Percentiles rank a stretch among this genome's conserved stretches.
phyloP scores from a whole-genome alignment of 257 asterid genomes.

The Agastache rugosa region DNA sequence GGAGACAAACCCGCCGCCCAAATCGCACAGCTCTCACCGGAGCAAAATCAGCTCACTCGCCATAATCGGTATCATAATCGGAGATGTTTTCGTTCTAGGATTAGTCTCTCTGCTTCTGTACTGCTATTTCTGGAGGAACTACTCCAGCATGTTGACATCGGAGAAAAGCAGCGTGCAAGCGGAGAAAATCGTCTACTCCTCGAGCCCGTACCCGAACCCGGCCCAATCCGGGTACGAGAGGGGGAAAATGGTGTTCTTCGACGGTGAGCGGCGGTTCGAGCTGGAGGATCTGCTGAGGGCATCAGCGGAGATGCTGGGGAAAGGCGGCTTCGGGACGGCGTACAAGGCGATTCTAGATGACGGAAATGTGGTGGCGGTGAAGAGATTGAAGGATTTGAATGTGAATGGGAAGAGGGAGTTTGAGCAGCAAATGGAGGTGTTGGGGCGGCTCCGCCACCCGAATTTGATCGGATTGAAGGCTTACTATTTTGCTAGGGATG shows the following conservation, averaged over 20 bases:
- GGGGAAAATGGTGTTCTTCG: constrained; percentile 86
- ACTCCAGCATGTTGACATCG: constrained; percentile 37
- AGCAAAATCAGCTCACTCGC: constrained; percentile 60
- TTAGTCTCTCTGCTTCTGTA: constrained; percentile 63
- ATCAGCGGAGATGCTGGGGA: constrained; percentile 93
- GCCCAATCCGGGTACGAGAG: constrained; percentile 60
- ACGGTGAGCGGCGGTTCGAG: constrained; percentile 84
- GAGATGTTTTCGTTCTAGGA: constrained; percentile 64
- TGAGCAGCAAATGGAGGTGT: constrained; percentile 93
- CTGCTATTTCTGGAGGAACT: constrained; percentile 66
- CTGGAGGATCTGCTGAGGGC: constrained; percentile 93
- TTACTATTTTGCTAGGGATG: constrained; percentile 86
- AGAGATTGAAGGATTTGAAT: constrained; percentile 80
- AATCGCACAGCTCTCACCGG: constrained; percentile 40
- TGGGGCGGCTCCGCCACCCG: constrained; percentile 77
- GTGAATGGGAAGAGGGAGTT: constrained; percentile 73
- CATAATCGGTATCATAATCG: constrained; percentile 64
- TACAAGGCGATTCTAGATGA: constrained; percentile 90
- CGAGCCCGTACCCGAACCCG: constrained; percentile 78
- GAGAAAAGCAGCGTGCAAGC: constrained; percentile 43
- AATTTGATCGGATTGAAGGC: constrained; percentile 85
- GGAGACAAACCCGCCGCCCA: constrained; percentile 47
- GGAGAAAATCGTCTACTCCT: constrained; percentile 76
- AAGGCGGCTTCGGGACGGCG: constrained; percentile 91
- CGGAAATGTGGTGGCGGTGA: constrained; percentile 89